Evolutionary conservation across 2,329 filamentous ascomycete genomes (phyloP).

Genomic region (Tricladium varicosporioides): DNA sequence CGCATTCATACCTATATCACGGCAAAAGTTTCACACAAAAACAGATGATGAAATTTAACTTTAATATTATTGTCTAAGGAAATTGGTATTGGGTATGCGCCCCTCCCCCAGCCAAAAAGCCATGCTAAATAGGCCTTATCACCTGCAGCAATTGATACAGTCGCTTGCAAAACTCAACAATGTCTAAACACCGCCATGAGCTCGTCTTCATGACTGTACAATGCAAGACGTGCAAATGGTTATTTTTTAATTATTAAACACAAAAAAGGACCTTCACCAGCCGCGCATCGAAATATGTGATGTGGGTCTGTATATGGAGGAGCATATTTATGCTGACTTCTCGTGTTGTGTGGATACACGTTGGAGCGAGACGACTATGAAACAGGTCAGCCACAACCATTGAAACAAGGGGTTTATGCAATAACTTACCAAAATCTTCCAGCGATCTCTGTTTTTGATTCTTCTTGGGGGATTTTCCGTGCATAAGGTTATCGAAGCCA

Average conservation of each 20-base stretch:
- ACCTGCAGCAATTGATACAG: not conserved
- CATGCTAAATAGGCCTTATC: not conserved
- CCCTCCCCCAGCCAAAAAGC: constrained; percentile 2
- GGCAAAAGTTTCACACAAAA: not conserved
- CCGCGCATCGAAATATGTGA: constrained; percentile 1
- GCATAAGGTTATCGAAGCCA: constrained; percentile 90
- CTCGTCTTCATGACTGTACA: constrained; percentile 10
- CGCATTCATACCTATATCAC: not conserved
- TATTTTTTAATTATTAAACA: constrained; percentile 7
- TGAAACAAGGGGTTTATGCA: constrained; percentile 4
- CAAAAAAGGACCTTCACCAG: constrained; percentile 6
- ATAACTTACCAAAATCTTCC: constrained; percentile 80
- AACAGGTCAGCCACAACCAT: constrained; percentile 45
- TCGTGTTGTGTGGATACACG: constrained; percentile 90
- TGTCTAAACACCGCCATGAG: constrained; percentile 5
- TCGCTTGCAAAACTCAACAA: constrained; percentile 2
- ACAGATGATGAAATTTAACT: not conserved
- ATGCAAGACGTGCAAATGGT: constrained; percentile 6
- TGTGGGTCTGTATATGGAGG: not conserved
- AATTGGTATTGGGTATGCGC: constrained; percentile 11
- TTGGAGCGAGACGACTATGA: constrained; percentile 78
- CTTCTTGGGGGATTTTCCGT: constrained; percentile 81
- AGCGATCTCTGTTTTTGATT: constrained; percentile 79
- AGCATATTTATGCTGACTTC: constrained; percentile 65
- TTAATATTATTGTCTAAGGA: constrained; percentile 10